Evolutionary conservation across 305 asterid genomes (phyloP), one percentile per base, ranked within the genome.

Genomic region (Caryopteris hybrid): DNA sequence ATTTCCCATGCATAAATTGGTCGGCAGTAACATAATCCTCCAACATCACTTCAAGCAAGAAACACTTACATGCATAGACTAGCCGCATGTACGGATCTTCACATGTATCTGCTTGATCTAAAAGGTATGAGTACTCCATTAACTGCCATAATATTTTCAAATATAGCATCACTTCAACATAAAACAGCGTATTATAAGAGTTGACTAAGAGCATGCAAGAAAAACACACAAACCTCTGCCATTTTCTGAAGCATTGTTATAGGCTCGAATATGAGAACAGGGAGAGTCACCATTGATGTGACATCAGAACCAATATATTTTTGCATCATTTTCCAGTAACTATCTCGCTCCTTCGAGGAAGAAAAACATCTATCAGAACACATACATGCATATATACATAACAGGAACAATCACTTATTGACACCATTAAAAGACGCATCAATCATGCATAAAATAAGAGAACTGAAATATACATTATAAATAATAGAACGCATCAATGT

Each of bases 161-260:
- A 38, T 31, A 64, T 47, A 71, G 72, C 47, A 69, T 73, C 52
- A 74, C 39, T 38, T 33, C 50, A 21, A 31, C 53, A 11, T 68
- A 39, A 52, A 18, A 59, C 33, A 58, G 29, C 57, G 51, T 33
- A 8, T 8, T 41, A 61, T 41, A 17, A 34, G 54, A 50, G 59
- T 50, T 23, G 64, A 65, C 53, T 18, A 70, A 48, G 3, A 51
- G 60, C 56, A 61, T n/a, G 42, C 27, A 51, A 64, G 70, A 43
- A 70, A 60, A 69, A 41, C 12, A 46, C 66, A 82, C 84, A 69
- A 74, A 90, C 95, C 95, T 90, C 96, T 14, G 96, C 93, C 91
- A 87, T 84, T 82, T 88, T 90, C 81, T 90, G 96, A 76, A 90
- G 83, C 95, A 90, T 90, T 27, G 95, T 85, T 92, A 90, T 84